Conservation (phyloP, 306 rosid species). For the Alnus glutinosa region DNA sequence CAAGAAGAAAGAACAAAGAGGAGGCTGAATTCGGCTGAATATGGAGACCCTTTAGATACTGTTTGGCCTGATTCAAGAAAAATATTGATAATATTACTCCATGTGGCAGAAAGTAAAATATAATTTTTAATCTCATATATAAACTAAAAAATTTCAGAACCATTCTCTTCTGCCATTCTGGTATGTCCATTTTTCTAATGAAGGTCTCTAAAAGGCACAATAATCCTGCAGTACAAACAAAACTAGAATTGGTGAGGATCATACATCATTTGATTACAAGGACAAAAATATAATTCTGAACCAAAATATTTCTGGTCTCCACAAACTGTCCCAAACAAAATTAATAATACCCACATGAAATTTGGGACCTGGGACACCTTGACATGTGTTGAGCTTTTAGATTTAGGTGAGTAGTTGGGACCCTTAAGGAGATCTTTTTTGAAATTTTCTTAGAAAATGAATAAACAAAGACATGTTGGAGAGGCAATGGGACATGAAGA, state of each 20-base stretch:
- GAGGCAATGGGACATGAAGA: constrained; percentile 20
- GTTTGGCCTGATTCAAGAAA: background rate
- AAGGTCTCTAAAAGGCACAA: background rate
- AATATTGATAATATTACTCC: background rate
- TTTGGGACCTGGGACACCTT: constrained; percentile 27
- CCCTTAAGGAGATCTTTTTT: constrained; percentile 4
- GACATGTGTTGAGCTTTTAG: constrained; percentile 22
- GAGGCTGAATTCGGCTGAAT: too few relatives aligned
- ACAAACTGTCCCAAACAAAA: background rate
- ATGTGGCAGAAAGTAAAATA: background rate
- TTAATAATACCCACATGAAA: constrained; percentile 27
- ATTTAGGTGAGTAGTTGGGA: constrained; percentile 14
- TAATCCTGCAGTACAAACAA: constrained; percentile 30
- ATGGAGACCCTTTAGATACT: background rate
- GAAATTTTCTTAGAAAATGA: background rate
- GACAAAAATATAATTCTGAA: constrained; percentile 24
- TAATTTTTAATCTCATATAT: background rate
- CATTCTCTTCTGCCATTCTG: constrained; percentile 19
- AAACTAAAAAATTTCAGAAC: background rate
- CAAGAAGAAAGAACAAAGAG: too few relatives aligned
- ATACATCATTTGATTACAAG: constrained; percentile 22
- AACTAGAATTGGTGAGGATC: constrained; percentile 29
- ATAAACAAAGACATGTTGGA: constrained; percentile 28
- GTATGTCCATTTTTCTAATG: constrained; percentile 2
- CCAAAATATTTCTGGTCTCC: constrained; percentile 21